Evolutionary conservation across 192 early-diverging fungal species (phyloP).

Genomic region (Rhizoclosmatium sp.): DNA sequence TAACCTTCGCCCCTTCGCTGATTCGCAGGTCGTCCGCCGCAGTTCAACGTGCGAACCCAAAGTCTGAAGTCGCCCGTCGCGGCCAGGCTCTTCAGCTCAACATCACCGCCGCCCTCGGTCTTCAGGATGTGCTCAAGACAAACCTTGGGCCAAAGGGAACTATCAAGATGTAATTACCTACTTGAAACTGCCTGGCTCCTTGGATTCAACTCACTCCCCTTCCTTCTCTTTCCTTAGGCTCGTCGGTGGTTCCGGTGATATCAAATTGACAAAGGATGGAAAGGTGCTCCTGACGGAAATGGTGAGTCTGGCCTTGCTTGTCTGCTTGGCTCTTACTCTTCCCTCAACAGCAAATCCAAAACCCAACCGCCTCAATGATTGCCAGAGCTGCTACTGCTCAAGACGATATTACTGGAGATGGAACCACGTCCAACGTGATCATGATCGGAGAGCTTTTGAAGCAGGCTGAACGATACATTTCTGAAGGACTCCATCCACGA

Average conservation of each 20-base stretch:
- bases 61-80: slow-evolving; percentile 96
- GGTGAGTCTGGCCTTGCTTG: slow-evolving; percentile 58
- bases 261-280: slow-evolving; percentile 99
- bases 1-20: not conserved
- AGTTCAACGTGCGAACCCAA: slow-evolving; percentile 94
- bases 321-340: not conserved
- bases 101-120: slow-evolving; percentile 93
- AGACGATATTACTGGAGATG: slow-evolving; percentile 99
- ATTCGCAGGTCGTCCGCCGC: slow-evolving; percentile 74
- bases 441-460: slow-evolving; percentile 97
- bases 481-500: slow-evolving; percentile 96
- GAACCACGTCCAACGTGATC: slow-evolving; percentile 96
- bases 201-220: not conserved
- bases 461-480: slow-evolving; percentile 90
- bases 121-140: slow-evolving; percentile 94
- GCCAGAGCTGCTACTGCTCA: slow-evolving; percentile 98
- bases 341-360: slow-evolving; percentile 92
- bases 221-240: slow-evolving; percentile 63
- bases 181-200: not conserved
- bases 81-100: slow-evolving; percentile 97
- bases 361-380: slow-evolving; percentile 99
- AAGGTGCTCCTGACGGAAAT: slow-evolving; percentile 98
- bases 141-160: slow-evolving; percentile 99
- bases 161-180: slow-evolving; percentile 84
- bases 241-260: slow-evolving; percentile 93